Evolutionary conservation across 2,329 filamentous ascomycete genomes (phyloP).

Genomic region (Diaporthe citriasiana): DNA sequence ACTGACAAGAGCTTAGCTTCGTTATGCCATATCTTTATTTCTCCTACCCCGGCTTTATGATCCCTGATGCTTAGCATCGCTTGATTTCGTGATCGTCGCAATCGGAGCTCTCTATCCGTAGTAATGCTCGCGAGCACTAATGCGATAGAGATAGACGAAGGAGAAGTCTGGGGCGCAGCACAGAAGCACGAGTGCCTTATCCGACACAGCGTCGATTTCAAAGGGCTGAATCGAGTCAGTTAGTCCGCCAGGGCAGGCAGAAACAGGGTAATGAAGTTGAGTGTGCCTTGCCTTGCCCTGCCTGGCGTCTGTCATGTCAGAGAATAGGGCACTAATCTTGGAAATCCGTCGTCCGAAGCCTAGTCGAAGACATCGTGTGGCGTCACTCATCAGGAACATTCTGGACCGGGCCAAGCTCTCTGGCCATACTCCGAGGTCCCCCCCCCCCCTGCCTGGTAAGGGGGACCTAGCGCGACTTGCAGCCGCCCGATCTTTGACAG

Average conservation of each 20-base stretch:
- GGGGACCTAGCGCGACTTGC: not conserved
- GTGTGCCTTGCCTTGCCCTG: slow-evolving; percentile 10
- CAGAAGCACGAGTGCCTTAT: not conserved
- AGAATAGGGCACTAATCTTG: not conserved
- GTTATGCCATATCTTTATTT: not conserved
- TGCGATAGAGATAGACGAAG: not conserved
- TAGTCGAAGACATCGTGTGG: slow-evolving; percentile 7
- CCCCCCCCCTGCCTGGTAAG: no score
- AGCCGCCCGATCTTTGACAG: slow-evolving; percentile 32
- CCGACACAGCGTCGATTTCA: slow-evolving; percentile 12
- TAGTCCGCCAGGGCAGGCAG: not conserved
- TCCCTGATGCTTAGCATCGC: not conserved
- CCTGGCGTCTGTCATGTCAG: not conserved
- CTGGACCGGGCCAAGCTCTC: not conserved
- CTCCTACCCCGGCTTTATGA: no score
- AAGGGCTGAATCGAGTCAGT: slow-evolving; percentile 19
- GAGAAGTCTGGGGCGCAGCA: not conserved
- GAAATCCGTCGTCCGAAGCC: slow-evolving; percentile 22
- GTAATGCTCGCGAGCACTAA: not conserved
- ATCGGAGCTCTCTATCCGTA: not conserved
- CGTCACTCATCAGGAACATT: slow-evolving; percentile 7
- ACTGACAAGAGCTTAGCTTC: slow-evolving; percentile 5
- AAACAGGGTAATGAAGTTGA: not conserved
- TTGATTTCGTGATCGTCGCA: not conserved
- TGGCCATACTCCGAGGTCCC: not conserved